Conservation (phyloP, 768 basidiomycete genomes). For the Amanita jacksonii region DNA sequence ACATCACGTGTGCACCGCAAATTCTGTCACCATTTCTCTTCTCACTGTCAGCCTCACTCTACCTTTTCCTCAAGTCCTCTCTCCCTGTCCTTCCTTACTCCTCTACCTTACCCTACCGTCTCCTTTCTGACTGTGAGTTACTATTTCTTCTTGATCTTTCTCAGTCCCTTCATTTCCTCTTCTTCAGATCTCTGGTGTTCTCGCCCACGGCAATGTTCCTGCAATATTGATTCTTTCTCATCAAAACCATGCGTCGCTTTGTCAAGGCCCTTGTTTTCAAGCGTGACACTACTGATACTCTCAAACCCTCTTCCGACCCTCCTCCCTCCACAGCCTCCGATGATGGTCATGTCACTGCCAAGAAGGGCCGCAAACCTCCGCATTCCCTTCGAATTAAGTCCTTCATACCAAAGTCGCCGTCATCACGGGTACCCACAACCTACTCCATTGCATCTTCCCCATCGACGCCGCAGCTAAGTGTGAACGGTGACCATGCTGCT, state of each 20-base stretch:
- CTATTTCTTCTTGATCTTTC: neutral
- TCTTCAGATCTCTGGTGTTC: constrained; percentile 4
- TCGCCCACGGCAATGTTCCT: constrained; percentile 10
- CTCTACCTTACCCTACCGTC: constrained; percentile 7
- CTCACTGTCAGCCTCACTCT: constrained; percentile 8
- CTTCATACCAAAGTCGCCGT: constrained; percentile 6
- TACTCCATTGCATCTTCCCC: constrained; percentile 16
- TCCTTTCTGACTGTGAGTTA: constrained; percentile 5
- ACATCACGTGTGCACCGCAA: constrained; percentile 7
- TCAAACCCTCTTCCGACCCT: constrained; percentile 12
- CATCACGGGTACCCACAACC: constrained; percentile 10
- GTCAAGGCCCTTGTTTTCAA: constrained; percentile 45
- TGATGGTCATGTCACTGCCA: constrained; percentile 10
- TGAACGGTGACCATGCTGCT: constrained; percentile 28
- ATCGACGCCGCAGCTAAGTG: constrained; percentile 25
- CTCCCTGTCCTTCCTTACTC: constrained; percentile 9
- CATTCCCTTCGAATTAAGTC: constrained; percentile 9
- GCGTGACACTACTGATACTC: constrained; percentile 30
- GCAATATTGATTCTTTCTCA: constrained; percentile 8
- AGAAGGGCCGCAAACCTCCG: constrained; percentile 10
- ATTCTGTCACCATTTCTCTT: constrained; percentile 5
- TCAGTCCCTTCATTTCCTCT: neutral
- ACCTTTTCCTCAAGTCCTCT: neutral
- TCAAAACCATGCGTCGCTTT: constrained; percentile 48
- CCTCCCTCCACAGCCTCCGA: constrained; percentile 8